These are phyloP conservation scores for Coemansia sp. DNA, from an alignment of 192 early-diverging fungal genomes.

Conservation along the genomic window DNA sequence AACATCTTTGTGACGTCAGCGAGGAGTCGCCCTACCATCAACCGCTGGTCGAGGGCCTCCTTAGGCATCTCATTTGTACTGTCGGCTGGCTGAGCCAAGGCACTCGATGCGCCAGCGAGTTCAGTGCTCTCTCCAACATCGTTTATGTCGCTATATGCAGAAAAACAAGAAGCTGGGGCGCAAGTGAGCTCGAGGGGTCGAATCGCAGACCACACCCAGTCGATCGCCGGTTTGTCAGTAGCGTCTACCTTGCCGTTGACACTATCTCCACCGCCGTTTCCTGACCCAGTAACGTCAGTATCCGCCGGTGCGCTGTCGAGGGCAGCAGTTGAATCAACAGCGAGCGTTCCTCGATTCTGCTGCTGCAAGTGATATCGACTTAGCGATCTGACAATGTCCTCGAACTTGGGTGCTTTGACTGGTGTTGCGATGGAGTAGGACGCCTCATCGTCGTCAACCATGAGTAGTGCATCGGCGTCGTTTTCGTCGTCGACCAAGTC, in stretches of 20 bases:
- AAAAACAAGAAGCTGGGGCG: constrained; percentile 45
- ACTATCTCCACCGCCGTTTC: neutral
- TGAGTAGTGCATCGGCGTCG: constrained; percentile 26
- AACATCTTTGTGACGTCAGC: constrained; percentile 46
- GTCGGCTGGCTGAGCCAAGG: constrained; percentile 34
- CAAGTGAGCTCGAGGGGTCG: constrained; percentile 47
- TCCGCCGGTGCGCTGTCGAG: neutral
- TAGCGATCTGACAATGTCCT: constrained; percentile 12
- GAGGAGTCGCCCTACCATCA: constrained; percentile 45
- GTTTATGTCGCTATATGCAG: neutral
- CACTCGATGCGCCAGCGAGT: neutral
- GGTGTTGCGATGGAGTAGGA: neutral
- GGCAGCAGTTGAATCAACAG: neutral
- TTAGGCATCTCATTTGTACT: constrained; percentile 31
- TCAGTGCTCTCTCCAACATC: neutral
- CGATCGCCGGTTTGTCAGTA: constrained; percentile 24
- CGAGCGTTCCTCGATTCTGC: constrained; percentile 6
- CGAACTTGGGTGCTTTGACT: neutral
- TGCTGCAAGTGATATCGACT: constrained; percentile 23
- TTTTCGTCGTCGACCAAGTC: constrained; percentile 23
- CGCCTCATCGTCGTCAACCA: constrained; percentile 21
- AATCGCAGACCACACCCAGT: constrained; percentile 50
- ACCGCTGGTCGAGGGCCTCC: constrained; percentile 44
- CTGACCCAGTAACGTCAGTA: neutral
- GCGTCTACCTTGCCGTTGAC: neutral